phyloP scores from a whole-genome alignment of 768 basidiomycete genomes.

The Collybiopsis luxurians region DNA sequence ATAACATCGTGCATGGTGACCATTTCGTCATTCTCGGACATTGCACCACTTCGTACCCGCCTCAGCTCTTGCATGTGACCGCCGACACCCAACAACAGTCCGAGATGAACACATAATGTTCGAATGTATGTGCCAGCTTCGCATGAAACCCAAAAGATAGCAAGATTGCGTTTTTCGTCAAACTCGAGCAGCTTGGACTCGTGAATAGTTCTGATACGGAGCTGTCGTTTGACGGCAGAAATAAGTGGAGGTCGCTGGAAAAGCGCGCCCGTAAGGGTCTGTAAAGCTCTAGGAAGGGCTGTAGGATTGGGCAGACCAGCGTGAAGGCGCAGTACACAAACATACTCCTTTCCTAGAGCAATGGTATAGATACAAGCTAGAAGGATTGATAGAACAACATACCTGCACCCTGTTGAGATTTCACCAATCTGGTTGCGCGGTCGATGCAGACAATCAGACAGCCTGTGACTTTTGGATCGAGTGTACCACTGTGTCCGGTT shows the following conservation, averaged over 20 bases:
- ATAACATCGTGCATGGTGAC: constrained; percentile 99
- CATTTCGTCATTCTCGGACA: constrained; percentile 97
- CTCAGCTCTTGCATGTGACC: constrained; percentile 99
- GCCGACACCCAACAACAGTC: constrained; percentile 90
- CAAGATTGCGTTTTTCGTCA: constrained; percentile 95
- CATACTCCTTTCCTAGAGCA: constrained; percentile 90
- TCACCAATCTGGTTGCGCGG: constrained; percentile 95
- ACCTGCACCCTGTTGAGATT: constrained; percentile 99
- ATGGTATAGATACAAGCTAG: neutral
- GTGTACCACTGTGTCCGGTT: constrained; percentile 97
- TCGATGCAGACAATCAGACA: constrained; percentile 99
- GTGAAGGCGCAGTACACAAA: constrained; percentile 93
- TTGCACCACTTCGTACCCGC: constrained; percentile 90
- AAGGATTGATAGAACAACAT: constrained; percentile 20
- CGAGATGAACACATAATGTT: constrained; percentile 96
- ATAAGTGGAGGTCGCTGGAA: constrained; percentile 99
- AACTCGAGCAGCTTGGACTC: constrained; percentile 95
- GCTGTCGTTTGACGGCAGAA: constrained; percentile 97
- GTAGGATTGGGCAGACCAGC: constrained; percentile 77
- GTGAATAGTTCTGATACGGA: constrained; percentile 96
- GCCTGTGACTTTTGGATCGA: constrained; percentile 99
- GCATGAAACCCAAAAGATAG: constrained; percentile 98
- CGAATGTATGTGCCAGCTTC: constrained; percentile 97
- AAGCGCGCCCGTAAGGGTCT: constrained; percentile 95
- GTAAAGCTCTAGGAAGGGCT: constrained; percentile 87